Base-by-base conservation (phyloP, 768 basidiomycete genomes). In the Exidia glandulosa region DNA sequence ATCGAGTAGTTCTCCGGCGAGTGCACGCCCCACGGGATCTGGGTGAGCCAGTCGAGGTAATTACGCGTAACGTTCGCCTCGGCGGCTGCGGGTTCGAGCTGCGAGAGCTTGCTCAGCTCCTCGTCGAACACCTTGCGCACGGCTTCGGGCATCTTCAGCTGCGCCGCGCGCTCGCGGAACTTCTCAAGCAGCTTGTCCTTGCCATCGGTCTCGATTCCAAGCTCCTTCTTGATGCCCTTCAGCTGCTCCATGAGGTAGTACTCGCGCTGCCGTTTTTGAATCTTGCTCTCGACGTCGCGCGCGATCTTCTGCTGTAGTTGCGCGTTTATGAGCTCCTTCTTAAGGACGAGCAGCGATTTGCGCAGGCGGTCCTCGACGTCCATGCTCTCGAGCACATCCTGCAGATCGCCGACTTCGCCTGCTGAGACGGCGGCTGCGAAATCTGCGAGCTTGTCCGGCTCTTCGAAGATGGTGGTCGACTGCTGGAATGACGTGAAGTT, bases 231-330 rank as follows among this genome's bases (percentile, higher is more conserved):
- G 73, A 95, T 94, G 2, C 90, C 90, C 72, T 93, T 93, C 48
- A 97, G 81, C 72, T 97, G 94, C 70, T 97, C 94, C 90, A 94
- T 94, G 57, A 97, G 77, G 68, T 94, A 96, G 65, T 94, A 94
- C 74, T 96, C 94, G 58, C 93, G 77, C 69, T 96, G 94, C 4
- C 94, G 80, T 69, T 95, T 94, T 12, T 91, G 91, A 61, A 97
- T 94, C 76, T 94, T 96, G 77, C 76, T 83, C 68, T 98, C 93
- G 1, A 98, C 94, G 66, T 98, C 94, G 19, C 90, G 80, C 1
- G 87, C 85, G 60, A 98, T 87, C 73, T 95, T 96, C 66, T 82
- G 85, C 72, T 96, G 95, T 56, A 98, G 74, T 69, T 97, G 93
- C 0, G 94, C 93, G 65, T 97, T 97, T 71, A 97, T 96, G 32